Percentiles rank a stretch among this genome's conserved stretches.
phyloP scores from a whole-genome alignment of 495 filamentous ascomycete species.

The Penicillium parvum region DNA sequence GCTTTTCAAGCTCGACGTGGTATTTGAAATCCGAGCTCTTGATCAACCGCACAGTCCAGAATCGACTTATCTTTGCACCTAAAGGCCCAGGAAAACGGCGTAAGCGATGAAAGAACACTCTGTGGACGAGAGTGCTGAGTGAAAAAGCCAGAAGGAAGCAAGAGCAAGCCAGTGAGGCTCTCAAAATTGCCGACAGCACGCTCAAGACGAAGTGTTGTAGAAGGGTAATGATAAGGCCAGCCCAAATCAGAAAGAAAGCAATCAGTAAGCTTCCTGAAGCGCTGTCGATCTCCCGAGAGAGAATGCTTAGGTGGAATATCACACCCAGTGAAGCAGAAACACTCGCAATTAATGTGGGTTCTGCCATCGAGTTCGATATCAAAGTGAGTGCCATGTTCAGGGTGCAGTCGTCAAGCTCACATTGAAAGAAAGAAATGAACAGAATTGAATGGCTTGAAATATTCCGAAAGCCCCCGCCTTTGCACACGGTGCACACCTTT shows the following conservation, averaged over 20 bases:
- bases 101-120: constrained; percentile 42
- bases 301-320: background rate
- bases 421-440: no score
- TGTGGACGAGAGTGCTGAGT: constrained; percentile 44
- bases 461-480: no score
- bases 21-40: constrained; percentile 29
- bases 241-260: background rate
- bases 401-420: no score
- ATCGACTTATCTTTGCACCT: constrained; percentile 37
- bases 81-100: constrained; percentile 42
- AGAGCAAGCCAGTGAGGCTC: background rate
- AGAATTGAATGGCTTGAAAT: no score
- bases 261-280: background rate
- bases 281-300: constrained; percentile 4
- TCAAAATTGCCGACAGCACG: background rate
- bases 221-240: background rate
- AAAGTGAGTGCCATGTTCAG: no score
- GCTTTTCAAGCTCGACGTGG: constrained; percentile 24
- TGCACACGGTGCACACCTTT: no score
- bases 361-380: background rate
- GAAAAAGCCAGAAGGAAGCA: constrained; percentile 1
- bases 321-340: background rate
- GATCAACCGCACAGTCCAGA: constrained; percentile 30
- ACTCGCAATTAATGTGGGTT: background rate
- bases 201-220: background rate